Conservation (phyloP, 306 rosid species). For the Benincasa hispida region DNA sequence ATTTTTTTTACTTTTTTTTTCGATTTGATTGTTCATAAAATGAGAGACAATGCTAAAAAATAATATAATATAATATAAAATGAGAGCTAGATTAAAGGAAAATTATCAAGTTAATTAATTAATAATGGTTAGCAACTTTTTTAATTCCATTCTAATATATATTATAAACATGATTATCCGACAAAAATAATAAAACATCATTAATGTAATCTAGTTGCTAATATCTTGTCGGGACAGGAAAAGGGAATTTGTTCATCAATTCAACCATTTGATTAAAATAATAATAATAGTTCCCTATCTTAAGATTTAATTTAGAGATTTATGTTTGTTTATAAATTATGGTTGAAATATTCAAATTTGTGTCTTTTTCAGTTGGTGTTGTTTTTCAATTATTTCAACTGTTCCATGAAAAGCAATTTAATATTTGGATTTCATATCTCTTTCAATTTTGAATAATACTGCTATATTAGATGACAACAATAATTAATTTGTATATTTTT, state of each 20-base stretch:
- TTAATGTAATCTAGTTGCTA: neutral
- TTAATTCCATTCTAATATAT: neutral
- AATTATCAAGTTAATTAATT: neutral
- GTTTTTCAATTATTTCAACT: neutral
- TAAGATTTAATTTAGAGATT: neutral
- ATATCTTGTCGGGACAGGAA: neutral
- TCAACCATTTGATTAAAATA: neutral
- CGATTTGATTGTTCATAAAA: too few species aligned
- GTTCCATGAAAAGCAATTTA: neutral
- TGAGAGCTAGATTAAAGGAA: neutral
- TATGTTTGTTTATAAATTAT: neutral
- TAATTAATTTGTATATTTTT: neutral
- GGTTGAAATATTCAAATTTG: neutral
- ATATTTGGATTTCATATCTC: neutral
- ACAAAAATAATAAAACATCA: neutral
- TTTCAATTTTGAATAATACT: neutral
- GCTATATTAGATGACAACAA: neutral
- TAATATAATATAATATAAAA: too few species aligned
- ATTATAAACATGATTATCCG: neutral
- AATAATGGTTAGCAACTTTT: neutral
- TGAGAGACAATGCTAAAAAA: too few species aligned
- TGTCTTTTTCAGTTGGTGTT: slow-evolving; percentile 2
- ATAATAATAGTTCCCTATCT: neutral
- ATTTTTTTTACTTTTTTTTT: too few species aligned
- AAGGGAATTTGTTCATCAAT: neutral